Conservation (phyloP, 2,329 filamentous ascomycete species). For the Chaetomiaceae sp. region DNA sequence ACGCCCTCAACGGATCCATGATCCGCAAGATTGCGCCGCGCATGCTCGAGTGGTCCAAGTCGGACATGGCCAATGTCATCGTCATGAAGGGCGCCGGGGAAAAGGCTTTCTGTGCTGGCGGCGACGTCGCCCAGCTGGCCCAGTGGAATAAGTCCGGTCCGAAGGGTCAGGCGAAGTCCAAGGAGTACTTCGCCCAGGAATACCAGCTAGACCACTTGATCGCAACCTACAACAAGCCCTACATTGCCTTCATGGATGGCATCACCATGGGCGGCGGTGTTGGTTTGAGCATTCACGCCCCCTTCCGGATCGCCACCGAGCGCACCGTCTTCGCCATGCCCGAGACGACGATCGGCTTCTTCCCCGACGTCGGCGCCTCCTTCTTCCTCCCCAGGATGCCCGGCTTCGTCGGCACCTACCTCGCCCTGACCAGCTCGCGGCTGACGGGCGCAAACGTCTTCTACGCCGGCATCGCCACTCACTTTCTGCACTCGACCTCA, state of each 20-base stretch:
- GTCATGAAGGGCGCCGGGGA: slow-evolving; percentile 86
- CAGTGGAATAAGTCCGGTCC: slow-evolving; percentile 62
- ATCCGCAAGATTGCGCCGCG: slow-evolving; percentile 87
- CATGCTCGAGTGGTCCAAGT: slow-evolving; percentile 90
- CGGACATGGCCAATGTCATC: slow-evolving; percentile 86
- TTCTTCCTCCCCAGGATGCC: slow-evolving; percentile 93
- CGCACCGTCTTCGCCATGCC: slow-evolving; percentile 97
- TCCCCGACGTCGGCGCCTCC: slow-evolving; percentile 93
- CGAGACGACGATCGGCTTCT: slow-evolving; percentile 97
- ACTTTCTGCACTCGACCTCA: slow-evolving; percentile 90
- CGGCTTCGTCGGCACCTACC: slow-evolving; percentile 82
- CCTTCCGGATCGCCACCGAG: slow-evolving; percentile 94
- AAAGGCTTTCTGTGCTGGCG: slow-evolving; percentile 84
- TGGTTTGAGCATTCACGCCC: slow-evolving; percentile 88
- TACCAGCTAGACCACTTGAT: slow-evolving; percentile 96
- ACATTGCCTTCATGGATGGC: slow-evolving; percentile 93
- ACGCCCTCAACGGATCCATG: slow-evolving; percentile 93
- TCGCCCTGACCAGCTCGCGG: slow-evolving; percentile 83
- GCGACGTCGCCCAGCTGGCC: slow-evolving; percentile 80
- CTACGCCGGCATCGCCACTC: slow-evolving; percentile 88
- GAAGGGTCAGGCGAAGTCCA: slow-evolving; percentile 69
- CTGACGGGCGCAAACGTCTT: slow-evolving; percentile 80
- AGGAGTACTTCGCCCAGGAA: slow-evolving; percentile 88
- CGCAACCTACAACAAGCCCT: slow-evolving; percentile 88
- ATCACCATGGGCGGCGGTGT: slow-evolving; percentile 98